Percentiles rank a stretch among this genome's conserved stretches.
Conservation (phyloP, 208 protist genomes). For the Acanthamoeba triangularis region DNA sequence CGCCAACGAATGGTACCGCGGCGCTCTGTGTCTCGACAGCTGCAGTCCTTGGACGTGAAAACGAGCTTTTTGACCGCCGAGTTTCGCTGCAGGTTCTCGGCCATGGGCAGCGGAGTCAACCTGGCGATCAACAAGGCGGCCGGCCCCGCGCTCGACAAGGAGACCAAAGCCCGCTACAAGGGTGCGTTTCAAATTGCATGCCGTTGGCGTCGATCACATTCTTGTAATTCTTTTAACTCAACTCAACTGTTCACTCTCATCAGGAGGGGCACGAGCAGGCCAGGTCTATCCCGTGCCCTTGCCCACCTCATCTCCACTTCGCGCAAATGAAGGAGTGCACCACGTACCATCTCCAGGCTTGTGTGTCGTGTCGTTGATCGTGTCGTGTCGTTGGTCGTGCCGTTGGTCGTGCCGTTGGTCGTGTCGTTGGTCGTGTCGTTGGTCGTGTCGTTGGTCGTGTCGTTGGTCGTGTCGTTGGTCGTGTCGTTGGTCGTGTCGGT, state of each 20-base stretch:
- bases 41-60: too few species aligned
- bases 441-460: neutral
- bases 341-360: neutral
- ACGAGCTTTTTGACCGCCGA: neutral
- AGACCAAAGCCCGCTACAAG: constrained; percentile 28
- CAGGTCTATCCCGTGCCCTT: constrained; percentile 25
- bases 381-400: too few species aligned
- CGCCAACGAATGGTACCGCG: constrained; percentile 34
- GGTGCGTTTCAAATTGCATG: too few species aligned
- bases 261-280: neutral
- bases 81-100: constrained; percentile 11
- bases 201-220: too few species aligned
- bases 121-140: constrained; percentile 57
- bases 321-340: constrained; percentile 2
- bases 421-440: neutral
- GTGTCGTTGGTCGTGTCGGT: neutral
- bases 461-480: neutral
- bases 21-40: neutral
- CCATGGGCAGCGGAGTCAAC: constrained; percentile 31
- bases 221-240: too few species aligned
- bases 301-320: neutral
- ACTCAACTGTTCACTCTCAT: neutral
- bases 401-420: neutral
- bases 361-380: neutral
- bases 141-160: neutral